These are phyloP conservation scores for Exobasidium cylindrosporum DNA, from an alignment of 1,284 basidiomycete genomes.

Conservation along the genomic window DNA sequence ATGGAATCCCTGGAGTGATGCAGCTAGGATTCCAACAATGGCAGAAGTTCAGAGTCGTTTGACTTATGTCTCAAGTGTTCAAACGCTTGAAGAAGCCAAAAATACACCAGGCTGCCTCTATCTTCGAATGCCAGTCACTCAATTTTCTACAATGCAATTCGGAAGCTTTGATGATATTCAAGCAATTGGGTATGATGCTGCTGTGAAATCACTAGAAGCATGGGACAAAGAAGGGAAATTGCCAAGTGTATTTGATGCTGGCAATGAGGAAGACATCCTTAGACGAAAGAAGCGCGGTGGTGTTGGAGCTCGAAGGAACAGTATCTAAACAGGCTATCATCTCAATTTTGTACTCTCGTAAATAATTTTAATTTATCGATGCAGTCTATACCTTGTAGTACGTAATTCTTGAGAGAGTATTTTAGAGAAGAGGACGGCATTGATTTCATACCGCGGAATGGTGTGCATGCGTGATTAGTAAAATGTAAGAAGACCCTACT, in stretches of 20 bases:
- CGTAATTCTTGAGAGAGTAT: too few relatives aligned
- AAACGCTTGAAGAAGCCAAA: constrained; percentile 91
- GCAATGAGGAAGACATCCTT: constrained; percentile 9
- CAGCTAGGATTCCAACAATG: constrained; percentile 79
- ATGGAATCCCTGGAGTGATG: constrained; percentile 65
- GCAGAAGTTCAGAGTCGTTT: constrained; percentile 93
- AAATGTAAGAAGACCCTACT: too few relatives aligned
- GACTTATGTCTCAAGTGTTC: constrained; percentile 94
- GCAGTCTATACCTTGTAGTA: too few relatives aligned
- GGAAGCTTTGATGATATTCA: constrained; percentile 64
- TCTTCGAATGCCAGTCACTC: constrained; percentile 81
- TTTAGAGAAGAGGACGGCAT: too few relatives aligned
- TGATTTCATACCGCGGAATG: too few relatives aligned
- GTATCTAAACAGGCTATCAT: constrained; percentile 20
- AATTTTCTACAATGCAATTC: constrained; percentile 51
- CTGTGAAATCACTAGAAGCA: constrained; percentile 69
- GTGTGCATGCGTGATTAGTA: too few relatives aligned
- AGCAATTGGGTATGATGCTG: constrained; percentile 75
- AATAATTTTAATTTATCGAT: too few relatives aligned
- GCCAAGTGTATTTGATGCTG: constrained; percentile 65
- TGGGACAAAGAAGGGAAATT: constrained; percentile 79
- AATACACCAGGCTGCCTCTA: constrained; percentile 81
- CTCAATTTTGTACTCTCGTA: too few relatives aligned
- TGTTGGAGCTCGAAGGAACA: constrained; percentile 33
- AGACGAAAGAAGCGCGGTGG: constrained; percentile 23